Evolutionary conservation across 768 basidiomycete genomes (phyloP).

Genomic region (Cyclocybe aegerita): DNA sequence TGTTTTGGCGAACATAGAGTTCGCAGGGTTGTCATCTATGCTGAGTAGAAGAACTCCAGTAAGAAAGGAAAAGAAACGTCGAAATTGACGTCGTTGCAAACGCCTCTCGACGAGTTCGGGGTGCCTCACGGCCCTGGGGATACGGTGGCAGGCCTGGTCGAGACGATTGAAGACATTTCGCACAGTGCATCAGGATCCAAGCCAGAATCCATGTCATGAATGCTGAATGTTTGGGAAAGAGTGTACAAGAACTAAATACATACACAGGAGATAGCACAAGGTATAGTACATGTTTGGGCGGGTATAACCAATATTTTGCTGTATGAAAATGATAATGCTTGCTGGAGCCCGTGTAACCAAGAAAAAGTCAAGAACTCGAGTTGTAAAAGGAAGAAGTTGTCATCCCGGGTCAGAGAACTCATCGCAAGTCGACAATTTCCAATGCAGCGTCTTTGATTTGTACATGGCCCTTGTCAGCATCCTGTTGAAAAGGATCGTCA

Average conservation of each 20-base stretch:
- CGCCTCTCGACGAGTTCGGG: too few relatives aligned
- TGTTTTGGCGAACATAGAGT: too few relatives aligned
- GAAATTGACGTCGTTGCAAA: too few relatives aligned
- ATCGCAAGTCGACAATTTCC: slow-evolving; percentile 84
- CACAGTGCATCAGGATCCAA: too few relatives aligned
- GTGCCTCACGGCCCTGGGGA: too few relatives aligned
- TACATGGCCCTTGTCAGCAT: slow-evolving; percentile 85
- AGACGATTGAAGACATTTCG: too few relatives aligned
- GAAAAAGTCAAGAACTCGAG: background rate
- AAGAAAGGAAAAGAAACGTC: too few relatives aligned
- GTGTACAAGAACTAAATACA: background rate
- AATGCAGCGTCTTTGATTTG: slow-evolving; percentile 69
- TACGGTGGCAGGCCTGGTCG: too few relatives aligned
- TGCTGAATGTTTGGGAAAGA: too few relatives aligned
- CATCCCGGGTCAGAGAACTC: slow-evolving; percentile 1
- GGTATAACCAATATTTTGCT: background rate
- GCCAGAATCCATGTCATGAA: too few relatives aligned
- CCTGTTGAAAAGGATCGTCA: slow-evolving; percentile 37
- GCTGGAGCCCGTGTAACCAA: background rate
- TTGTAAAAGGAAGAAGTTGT: background rate
- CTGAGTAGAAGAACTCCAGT: too few relatives aligned
- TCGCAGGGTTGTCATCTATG: too few relatives aligned
- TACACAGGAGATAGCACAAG: background rate
- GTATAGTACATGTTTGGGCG: background rate
- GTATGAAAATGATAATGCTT: background rate